Conservation (phyloP, 129 eudicot genomes). For the Centaurea solstitialis region DNA sequence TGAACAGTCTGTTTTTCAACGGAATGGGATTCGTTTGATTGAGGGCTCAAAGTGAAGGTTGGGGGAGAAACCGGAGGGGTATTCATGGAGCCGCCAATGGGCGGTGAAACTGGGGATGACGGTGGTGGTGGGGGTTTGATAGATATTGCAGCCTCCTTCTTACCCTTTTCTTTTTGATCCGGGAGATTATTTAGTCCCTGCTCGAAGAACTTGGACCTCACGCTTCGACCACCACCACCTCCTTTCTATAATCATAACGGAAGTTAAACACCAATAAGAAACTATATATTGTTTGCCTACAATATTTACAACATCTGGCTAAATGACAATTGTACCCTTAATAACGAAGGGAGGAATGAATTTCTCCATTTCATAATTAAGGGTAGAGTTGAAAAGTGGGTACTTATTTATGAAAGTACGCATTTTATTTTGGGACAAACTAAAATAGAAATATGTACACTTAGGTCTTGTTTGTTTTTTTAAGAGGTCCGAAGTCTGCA, state of each 20-base stretch:
- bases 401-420: too few species aligned
- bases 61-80: constrained; percentile 42
- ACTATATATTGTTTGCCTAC: not conserved
- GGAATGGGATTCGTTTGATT: constrained; percentile 30
- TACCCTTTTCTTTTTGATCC: constrained; percentile 51
- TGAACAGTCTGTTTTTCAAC: constrained; percentile 32
- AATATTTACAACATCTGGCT: not conserved
- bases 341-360: not conserved
- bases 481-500: too few species aligned
- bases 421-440: not conserved
- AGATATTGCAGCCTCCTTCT: constrained; percentile 48
- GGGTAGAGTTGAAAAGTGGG: not conserved
- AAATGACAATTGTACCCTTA: not conserved
- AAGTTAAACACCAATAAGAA: constrained; percentile 6
- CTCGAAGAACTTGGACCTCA: constrained; percentile 75
- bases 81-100: constrained; percentile 20
- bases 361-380: not conserved
- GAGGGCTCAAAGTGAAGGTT: constrained; percentile 36
- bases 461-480: too few species aligned
- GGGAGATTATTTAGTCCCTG: constrained; percentile 63
- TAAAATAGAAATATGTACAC: too few species aligned
- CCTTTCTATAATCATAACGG: constrained; percentile 48
- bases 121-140: constrained; percentile 94
- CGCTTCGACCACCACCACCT: constrained; percentile 41
- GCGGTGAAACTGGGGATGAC: constrained; percentile 73